Base-by-base conservation (phyloP, 179 eudicot species). In the Camellia oleifera region DNA sequence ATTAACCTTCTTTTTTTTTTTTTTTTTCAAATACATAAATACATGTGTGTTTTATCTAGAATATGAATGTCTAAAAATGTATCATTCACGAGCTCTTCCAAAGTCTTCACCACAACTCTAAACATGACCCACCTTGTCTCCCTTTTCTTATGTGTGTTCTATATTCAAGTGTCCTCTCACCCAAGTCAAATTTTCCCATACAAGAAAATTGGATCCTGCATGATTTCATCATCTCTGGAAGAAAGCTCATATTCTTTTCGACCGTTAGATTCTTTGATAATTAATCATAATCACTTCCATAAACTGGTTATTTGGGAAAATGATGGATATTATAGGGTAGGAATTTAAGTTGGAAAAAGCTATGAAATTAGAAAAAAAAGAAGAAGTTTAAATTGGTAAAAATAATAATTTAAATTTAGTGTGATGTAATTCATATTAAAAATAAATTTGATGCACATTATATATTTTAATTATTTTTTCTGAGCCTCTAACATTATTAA, bases 101-200 rank as follows among this genome's bases (percentile, higher is more conserved):
- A 92, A 92, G 93, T 86, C 95, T 90, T 92, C 83, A 83, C 84
- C 81, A 75, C 85, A 92, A 90, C 93, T 88, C 92, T 85, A 86
- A 81, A 81, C 82, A 82, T 86, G 95, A 23, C 90, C 95, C 93
- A 85, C 89, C 78, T 78, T 85, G 87, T 89, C 90, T 74, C 91
- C 81, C 75, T 77, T 72, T 79, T 81, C 73, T 75, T 23, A 6
- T 53, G 50, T 63, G 48, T 54, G 67, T 72, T 74, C 50, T 56
- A n/a, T 78, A 14, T 74, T 58, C 82, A 44, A 79, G 26, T 2
- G 75, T 20, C 32, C 63, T 70, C 77, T 72, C 77, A 5, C 58
- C 26, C 46, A 75, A 78, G 77, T 82, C 81, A 81, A 80, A 75
- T 52, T 75, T 66, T 75, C 58, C 78, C 75, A 75, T 3, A 66